Base-by-base conservation (phyloP, 192 early-diverging fungal species). In the Diversispora eburnea region DNA sequence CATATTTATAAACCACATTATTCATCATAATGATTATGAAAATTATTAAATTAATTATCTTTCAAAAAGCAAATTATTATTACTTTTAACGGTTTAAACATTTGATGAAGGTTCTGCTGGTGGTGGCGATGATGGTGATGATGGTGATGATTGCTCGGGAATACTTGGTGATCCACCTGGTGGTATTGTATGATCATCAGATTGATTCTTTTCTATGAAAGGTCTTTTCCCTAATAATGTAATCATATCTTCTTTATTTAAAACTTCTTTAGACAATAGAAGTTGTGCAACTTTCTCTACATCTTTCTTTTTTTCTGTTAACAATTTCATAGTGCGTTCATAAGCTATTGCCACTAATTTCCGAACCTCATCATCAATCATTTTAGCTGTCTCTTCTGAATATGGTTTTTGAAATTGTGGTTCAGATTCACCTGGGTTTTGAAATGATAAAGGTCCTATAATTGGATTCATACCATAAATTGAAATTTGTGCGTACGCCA, bases 201-300 rank as follows among this genome's bases (percentile, higher is more conserved):
- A 90, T 73, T 85, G 84, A 42, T 85, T 83, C 75, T 88, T 88
- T 48, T 93, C 91, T 66, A 82, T 82, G 82, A 93, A 93, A 19
- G 92, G 92, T 3, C 92, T 87, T 78, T 84, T 89, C 51, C 98
- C 98, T 65, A 99, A 80, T 54, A 98, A 72, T 22, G 84, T 79
- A 58, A 95, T 87, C 94, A 99, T 97, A 73, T 99, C 98, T 70
- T 98, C 97, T 54, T 96, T 88, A 41, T 92, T 92, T 67, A 98
- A 80, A 43, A 99, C 96, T 82, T 99, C 98, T 87, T 97, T 98
- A 82, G 96, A 91, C 76, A 99, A 83, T 81, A 99, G 80, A 72
- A 93, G 79, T 74, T 90, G 80, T 0, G 98, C 98, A 0, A 99
- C 92, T 84, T 94, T 94, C 78, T 96, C 93, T 25, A 99, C 94